Evolutionary conservation across 2,329 filamentous ascomycete species (phyloP).

Genomic region (Aphanocladium album): DNA sequence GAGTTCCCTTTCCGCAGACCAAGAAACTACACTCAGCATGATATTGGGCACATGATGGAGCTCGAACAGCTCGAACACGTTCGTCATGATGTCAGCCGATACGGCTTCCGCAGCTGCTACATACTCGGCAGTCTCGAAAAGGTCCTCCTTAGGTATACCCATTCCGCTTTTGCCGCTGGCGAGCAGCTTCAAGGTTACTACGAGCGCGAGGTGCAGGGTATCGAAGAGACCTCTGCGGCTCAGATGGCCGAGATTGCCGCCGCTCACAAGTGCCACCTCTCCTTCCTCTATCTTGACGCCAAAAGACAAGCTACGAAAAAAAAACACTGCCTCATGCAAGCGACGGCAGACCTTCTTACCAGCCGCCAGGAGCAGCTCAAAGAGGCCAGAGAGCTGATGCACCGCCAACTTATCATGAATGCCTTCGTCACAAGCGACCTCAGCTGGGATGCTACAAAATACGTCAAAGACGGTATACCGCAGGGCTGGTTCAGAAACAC

Average conservation of each 20-base stretch:
- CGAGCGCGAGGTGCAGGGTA: not conserved
- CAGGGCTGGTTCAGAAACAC: not conserved
- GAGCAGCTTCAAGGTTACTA: not conserved
- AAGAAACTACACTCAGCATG: not conserved
- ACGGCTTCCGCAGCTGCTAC: not conserved
- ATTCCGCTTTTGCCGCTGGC: not conserved
- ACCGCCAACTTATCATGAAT: slow-evolving; percentile 2
- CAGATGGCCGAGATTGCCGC: not conserved
- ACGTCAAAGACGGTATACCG: not conserved
- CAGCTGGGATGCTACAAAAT: not conserved
- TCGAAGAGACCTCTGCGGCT: not conserved
- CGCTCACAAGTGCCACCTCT: not conserved
- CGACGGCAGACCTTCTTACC: not conserved
- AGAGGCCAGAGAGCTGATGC: not conserved
- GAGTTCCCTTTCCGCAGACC: not conserved
- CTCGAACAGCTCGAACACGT: not conserved
- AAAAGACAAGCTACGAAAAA: not conserved
- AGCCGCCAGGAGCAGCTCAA: not conserved
- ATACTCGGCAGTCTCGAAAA: not conserved
- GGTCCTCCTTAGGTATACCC: not conserved
- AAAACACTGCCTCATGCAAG: not conserved
- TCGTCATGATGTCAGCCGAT: not conserved
- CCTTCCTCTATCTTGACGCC: not conserved
- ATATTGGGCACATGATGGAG: not conserved
- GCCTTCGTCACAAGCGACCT: not conserved